Evolutionary conservation across 768 basidiomycete species (phyloP).

Genomic region (Royoungia palumana): DNA sequence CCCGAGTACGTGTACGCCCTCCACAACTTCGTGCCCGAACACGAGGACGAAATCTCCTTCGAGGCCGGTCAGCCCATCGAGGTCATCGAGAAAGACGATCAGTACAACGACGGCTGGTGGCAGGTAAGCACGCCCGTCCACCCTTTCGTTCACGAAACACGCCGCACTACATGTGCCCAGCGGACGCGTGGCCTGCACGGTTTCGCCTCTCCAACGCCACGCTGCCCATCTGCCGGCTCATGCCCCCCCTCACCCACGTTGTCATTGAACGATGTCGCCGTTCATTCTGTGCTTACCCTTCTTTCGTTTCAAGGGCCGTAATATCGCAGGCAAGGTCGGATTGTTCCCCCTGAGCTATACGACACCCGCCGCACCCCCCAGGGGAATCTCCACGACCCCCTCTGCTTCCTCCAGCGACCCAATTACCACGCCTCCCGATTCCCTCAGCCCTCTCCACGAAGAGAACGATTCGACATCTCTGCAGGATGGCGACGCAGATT

Average conservation of each 20-base stretch:
- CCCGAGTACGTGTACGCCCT: conserved; percentile 83
- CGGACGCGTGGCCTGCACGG: conserved; percentile 7
- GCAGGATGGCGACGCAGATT: conserved; percentile 17
- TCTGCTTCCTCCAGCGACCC: conserved; percentile 27
- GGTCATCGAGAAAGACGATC: conserved; percentile 90
- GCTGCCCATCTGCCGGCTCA: conserved; percentile 5
- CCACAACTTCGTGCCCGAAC: conserved; percentile 86
- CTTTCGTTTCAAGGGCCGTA: conserved; percentile 62
- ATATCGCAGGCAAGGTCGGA: conserved; percentile 76
- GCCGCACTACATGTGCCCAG: neutral
- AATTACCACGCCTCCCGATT: conserved; percentile 17
- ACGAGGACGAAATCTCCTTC: conserved; percentile 91
- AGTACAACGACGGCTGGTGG: conserved; percentile 97
- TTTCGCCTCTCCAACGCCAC: conserved; percentile 2
- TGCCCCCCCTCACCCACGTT: conserved; percentile 16
- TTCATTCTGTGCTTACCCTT: conserved; percentile 23
- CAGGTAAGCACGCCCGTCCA: conserved; percentile 41
- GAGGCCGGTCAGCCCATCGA: conserved; percentile 82
- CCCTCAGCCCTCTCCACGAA: conserved; percentile 47
- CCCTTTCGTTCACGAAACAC: conserved; percentile 11
- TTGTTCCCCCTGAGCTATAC: conserved; percentile 93
- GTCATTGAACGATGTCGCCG: conserved; percentile 19
- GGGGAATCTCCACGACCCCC: conserved; percentile 23
- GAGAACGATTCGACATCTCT: conserved; percentile 42
- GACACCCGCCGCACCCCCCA: conserved; percentile 48